Percentiles rank a stretch among this genome's conserved stretches.
These are phyloP conservation scores for Penicillium paxilli DNA, from an alignment of 495 filamentous ascomycete genomes.

Conservation along the genomic window DNA sequence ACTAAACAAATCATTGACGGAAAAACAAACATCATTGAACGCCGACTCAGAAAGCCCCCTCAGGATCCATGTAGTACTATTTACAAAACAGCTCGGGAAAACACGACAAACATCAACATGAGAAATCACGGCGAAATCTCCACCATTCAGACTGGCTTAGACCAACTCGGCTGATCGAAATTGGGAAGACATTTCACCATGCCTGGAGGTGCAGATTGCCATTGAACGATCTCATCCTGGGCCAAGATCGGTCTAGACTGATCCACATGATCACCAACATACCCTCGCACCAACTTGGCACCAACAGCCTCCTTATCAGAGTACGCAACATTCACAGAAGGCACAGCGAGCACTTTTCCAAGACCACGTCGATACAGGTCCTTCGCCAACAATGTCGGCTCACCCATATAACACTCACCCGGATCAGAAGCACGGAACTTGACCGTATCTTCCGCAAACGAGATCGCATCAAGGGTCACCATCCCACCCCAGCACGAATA, in stretches of 20 bases:
- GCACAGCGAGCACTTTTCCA: constrained; percentile 50
- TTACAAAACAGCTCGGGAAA: too few species aligned
- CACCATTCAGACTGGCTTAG: neutral
- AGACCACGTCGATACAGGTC: constrained; percentile 47
- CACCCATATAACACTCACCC: constrained; percentile 48
- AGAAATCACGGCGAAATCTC: too few species aligned
- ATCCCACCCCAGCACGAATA: constrained; percentile 57
- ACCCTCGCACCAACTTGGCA: constrained; percentile 44
- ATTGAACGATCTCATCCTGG: constrained; percentile 18
- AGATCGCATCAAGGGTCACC: constrained; percentile 30
- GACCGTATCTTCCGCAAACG: constrained; percentile 30
- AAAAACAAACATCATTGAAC: too few species aligned
- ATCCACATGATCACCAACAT: constrained; percentile 30
- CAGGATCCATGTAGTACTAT: too few species aligned
- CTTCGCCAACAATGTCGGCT: constrained; percentile 49
- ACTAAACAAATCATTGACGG: too few species aligned
- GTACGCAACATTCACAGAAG: constrained; percentile 49
- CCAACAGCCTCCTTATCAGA: constrained; percentile 30
- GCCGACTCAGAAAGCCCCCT: neutral
- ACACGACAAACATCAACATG: too few species aligned
- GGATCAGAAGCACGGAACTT: constrained; percentile 33
- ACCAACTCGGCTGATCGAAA: constrained; percentile 20
- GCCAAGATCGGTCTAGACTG: neutral
- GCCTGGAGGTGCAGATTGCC: constrained; percentile 20
- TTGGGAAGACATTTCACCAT: constrained; percentile 29